Base-by-base conservation (phyloP, 257 asterid species). In the Scutellaria baicalensis region DNA sequence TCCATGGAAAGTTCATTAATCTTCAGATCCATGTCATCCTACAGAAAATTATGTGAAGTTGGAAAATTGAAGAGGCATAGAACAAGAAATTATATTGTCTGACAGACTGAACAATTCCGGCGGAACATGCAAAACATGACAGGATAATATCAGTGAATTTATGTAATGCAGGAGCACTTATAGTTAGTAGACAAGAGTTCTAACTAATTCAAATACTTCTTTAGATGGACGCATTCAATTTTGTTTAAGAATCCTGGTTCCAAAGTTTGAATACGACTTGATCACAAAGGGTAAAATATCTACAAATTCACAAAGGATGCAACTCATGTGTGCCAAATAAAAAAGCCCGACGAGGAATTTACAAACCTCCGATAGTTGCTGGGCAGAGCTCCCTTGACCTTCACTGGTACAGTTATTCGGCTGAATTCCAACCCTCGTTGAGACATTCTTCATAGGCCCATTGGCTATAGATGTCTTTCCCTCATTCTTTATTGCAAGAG, bases 1-100 rank as follows among this genome's bases (percentile, higher is more conserved):
- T 89, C 95, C 55, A 48, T 50, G 36, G 80, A 60, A 13, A 94
- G 96, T 59, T 88, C 96, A 13, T 36, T 77, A 68, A 94, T 91
- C 81, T 82, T 91, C 70, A 62, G 70, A 69, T 89, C 96, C 95
- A 87, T 84, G 69, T 91, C 97, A 71, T 81, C 94, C 99, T 93
- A 54, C 84, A 81, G 55, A 65, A 39, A 70, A 64, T 63, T 23
- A 57, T 60, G 74, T 38, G 13, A 47, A 45, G 47, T 75, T 23
- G 55, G 36, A 36, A 50, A 72, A 71, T 16, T 40, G 6, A 66
- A 66, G 39, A 45, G 13, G 49, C 65, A 51, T 49, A 47, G n/a
- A 31, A 7, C 47, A 43, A 18, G 52, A 75, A 50, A 57, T 65
- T 51, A 33, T 40, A 56, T 14, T 17, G 21, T 9, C 16, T 33